phyloP scores from a whole-genome alignment of 768 basidiomycete genomes.

The Serpula lacrymans region DNA sequence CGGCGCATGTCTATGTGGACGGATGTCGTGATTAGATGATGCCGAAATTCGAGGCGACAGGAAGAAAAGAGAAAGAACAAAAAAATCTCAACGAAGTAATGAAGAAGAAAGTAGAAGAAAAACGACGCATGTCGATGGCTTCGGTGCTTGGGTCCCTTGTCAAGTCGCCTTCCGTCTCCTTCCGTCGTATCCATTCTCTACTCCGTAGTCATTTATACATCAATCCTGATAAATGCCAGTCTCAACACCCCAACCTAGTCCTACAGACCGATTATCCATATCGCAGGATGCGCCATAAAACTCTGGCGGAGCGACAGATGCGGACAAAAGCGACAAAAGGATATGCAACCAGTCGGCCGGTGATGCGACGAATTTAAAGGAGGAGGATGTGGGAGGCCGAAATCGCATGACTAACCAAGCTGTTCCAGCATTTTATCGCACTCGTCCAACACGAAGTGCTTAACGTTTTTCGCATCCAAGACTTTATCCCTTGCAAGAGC shows the following conservation, averaged over 20 bases:
- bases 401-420: slow-evolving; percentile 98
- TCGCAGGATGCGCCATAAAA: slow-evolving; percentile 36
- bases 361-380: slow-evolving; percentile 48
- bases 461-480: slow-evolving; percentile 92
- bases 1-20: slow-evolving; percentile 98
- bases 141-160: slow-evolving; percentile 33
- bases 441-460: slow-evolving; percentile 99
- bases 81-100: too few species aligned
- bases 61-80: slow-evolving; percentile 18
- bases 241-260: slow-evolving; percentile 35
- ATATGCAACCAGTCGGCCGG: slow-evolving; percentile 39
- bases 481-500: slow-evolving; percentile 95
- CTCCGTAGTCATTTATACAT: too few species aligned
- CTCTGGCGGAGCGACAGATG: slow-evolving; percentile 34
- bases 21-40: slow-evolving; percentile 66
- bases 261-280: slow-evolving; percentile 37
- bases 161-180: slow-evolving; percentile 19
- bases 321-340: slow-evolving; percentile 35
- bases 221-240: slow-evolving; percentile 20
- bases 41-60: slow-evolving; percentile 42
- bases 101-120: slow-evolving; percentile 10
- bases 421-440: slow-evolving; percentile 99
- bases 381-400: slow-evolving; percentile 56
- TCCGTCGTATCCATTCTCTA: slow-evolving; percentile 19
- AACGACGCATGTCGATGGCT: slow-evolving; percentile 20